These are phyloP conservation scores for Rugosomyces carneus DNA, from an alignment of 1,284 basidiomycete species.

Conservation along the genomic window DNA sequence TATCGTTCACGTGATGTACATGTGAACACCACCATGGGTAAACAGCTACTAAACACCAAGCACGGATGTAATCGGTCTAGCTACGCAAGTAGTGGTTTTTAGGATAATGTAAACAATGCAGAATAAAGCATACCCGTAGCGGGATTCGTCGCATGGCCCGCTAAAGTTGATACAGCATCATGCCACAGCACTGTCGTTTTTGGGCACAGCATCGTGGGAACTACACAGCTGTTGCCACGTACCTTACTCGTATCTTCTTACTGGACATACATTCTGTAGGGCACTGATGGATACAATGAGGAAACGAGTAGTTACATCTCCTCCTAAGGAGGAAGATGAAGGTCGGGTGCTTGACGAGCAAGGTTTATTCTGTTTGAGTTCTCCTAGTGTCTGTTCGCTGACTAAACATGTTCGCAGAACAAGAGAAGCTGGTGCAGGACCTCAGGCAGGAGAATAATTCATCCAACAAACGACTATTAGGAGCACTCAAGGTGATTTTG, in stretches of 20 bases:
- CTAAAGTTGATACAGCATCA: no score
- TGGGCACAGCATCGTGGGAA: no score
- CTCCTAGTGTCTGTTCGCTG: background rate
- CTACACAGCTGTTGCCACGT: background rate
- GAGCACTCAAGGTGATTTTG: constrained; percentile 33
- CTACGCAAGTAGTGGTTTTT: no score
- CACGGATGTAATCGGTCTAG: no score
- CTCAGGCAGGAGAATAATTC: constrained; percentile 34
- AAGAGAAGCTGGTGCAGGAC: constrained; percentile 41
- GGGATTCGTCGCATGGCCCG: no score
- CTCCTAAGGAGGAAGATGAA: constrained; percentile 22
- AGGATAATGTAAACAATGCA: no score
- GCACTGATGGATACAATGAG: constrained; percentile 34
- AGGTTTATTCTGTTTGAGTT: constrained; percentile 25
- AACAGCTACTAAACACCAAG: no score
- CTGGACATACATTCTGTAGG: no score
- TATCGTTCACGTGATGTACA: no score
- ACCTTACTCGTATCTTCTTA: background rate
- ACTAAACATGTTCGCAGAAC: constrained; percentile 33
- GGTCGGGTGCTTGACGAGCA: constrained; percentile 43
- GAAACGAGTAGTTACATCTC: constrained; percentile 40
- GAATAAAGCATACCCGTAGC: no score
- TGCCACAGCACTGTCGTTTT: no score
- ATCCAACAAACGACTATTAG: constrained; percentile 32
- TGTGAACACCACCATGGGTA: no score